Evolutionary conservation across 176 grass and related monocot species (phyloP), one percentile per base, ranked within the genome.

Genomic region (Echinochloa phyllopogon): DNA sequence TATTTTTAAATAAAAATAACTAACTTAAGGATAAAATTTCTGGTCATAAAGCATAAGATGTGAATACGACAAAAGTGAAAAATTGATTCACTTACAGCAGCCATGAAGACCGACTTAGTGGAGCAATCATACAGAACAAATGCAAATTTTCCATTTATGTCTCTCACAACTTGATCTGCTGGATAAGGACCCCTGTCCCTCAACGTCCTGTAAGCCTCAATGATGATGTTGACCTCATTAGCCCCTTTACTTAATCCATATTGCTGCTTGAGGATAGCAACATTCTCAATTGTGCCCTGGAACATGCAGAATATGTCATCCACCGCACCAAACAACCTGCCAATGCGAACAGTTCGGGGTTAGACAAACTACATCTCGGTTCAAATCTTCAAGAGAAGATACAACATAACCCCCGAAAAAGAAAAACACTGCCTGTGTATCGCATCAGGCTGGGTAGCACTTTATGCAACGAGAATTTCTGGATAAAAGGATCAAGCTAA

Each of bases 141-240:
- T 13, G 86, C 86, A 65, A 97, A 97, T 79, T 94, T 94, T 23
- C 88, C 95, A 49, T 11, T 86, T 0, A 97, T 49, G 68, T 97
- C 92, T 83, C 88, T 89, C 69, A 97, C 81, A 42, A 92, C 92
- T 66, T 93, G 83, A 80, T 92, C 92, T 13, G 81, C 88, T 45
- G 95, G 95, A 79, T 91, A 94, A 83, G 95, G 92, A 27, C 95
- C 95, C 61, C 92, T 89, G 88, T 97, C 95, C 65, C 95, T 94
- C 74, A 91, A 76, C 24, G 92, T 88, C 77, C 90, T 92, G 69
- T 97, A 94, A 11, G 92, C 92, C 62, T 97, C 95, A 43, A 94
- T 93, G 20, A 97, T 41, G 56, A 97, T 89, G 72, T 86, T 86
- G 81, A 92, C 85, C 70, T 97, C 95, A 61, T 87, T 94, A 4